Evolutionary conservation across 2,329 filamentous ascomycete genomes (phyloP), one percentile per base, ranked within the genome.

Genomic region (Zasmidium citrigriseum): DNA sequence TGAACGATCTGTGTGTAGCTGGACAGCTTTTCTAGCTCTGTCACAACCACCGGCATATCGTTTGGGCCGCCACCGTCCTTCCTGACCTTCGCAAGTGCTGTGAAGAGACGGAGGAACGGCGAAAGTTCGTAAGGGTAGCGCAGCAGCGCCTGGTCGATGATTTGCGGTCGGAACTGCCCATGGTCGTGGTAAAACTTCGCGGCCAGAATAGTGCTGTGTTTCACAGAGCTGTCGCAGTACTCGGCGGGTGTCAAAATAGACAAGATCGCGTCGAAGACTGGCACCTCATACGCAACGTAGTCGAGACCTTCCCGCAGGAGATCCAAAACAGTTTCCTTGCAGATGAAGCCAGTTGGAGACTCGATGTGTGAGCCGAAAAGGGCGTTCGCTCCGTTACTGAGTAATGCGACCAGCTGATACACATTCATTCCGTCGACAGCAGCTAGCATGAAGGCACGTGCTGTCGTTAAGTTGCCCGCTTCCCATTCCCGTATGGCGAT

Each of bases 111-210:
- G 60, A 96, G 76, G 67, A 96, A 91, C 0, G 93, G 91, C 2
- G 87, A 75, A 48, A 90, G 87, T 75, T 97, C 93, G 73, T 90
- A 93, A 0, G 93, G 93, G 70, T 92, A 97, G 55, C 93, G 87
- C 60, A 85, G 83, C 46, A 88, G 82, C 5, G 93, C 86, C 70
- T 89, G 84, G 51, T 84, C 79, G 27, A 96, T 85, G 61, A 89
- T 74, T 18, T 75, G 73, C 24, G 77, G 80, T 68, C 89, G 80
- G 18, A 91, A 74, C 5, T 79, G 61, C 29, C 72, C 69, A 20
- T 79, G 72, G 62, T 90, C 85, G 18, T 80, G 75, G 22, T 87
- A 74, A 62, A 89, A 84, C 20, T 77, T 75, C n/a, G 74, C 73
- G n/a, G 76, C 73, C 67, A 83, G 59, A 10, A 55, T 54, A 51